A percentile compares a stretch with the other conserved stretches of the same genome.
phyloP scores from a whole-genome alignment of 2,329 filamentous ascomycete species.

The Geosmithia flava region DNA sequence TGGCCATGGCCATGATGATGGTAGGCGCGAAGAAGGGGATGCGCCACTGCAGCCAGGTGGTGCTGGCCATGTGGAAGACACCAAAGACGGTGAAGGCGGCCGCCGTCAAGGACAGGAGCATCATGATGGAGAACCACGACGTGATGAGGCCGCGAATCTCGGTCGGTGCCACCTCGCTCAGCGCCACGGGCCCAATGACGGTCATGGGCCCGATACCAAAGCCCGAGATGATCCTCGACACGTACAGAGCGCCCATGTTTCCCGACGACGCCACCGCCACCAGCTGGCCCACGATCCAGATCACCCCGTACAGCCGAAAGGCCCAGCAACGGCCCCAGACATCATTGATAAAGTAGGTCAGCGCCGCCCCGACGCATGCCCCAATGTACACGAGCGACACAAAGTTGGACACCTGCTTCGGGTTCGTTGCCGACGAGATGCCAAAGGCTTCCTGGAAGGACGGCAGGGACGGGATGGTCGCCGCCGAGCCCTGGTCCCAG shows the following conservation, averaged over 20 bases:
- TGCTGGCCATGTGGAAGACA: slow-evolving; percentile 14
- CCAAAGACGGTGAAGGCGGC: slow-evolving; percentile 20
- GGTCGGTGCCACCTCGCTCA: slow-evolving; percentile 24
- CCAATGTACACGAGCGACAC: slow-evolving; percentile 21
- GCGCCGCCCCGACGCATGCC: slow-evolving; percentile 8
- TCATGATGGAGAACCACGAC: slow-evolving; percentile 22
- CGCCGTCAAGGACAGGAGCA: slow-evolving; percentile 18
- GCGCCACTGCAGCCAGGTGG: slow-evolving; percentile 13
- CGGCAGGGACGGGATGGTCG: slow-evolving; percentile 17
- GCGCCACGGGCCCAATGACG: slow-evolving; percentile 21
- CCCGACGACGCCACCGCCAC: slow-evolving; percentile 13
- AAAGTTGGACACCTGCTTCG: slow-evolving; percentile 16
- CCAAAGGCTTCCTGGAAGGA: slow-evolving; percentile 21
- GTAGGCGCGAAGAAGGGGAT: slow-evolving; percentile 12
- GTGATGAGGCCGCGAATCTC: slow-evolving; percentile 24
- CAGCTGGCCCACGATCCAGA: slow-evolving; percentile 20
- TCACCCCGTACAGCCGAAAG: slow-evolving; percentile 19
- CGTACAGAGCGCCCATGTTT: slow-evolving; percentile 17
- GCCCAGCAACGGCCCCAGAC: slow-evolving; percentile 25
- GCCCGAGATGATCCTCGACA: slow-evolving; percentile 21
- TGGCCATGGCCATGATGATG: slow-evolving; percentile 10
- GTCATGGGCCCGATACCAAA: slow-evolving; percentile 24
- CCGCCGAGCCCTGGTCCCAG: slow-evolving; percentile 9
- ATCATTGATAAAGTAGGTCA: slow-evolving; percentile 24
- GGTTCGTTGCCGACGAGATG: slow-evolving; percentile 7